Base-by-base conservation (phyloP, 805 yeast genomes). In the Wickerhamiella brachini region DNA sequence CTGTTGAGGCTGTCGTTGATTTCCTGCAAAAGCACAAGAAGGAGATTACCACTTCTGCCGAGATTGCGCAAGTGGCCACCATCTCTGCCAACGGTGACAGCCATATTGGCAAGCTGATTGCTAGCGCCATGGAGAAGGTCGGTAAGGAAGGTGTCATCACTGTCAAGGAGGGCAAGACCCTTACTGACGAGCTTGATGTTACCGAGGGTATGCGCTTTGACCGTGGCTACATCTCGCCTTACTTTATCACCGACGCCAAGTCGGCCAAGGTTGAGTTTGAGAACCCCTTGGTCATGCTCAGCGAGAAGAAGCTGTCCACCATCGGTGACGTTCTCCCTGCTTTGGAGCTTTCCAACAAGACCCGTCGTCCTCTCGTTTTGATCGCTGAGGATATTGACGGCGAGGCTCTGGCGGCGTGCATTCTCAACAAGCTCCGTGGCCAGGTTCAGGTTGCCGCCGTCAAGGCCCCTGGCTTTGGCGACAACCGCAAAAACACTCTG, bases 111-210 rank as follows among this genome's bases (percentile, higher is more conserved):
- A 73, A 77, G 66, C 74, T 93, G 60, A 77, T 90, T 66, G 95
- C 97, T 50, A 78, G 83, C 51, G 97, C 98, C 58, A 90, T 90
- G 94, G 97, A 88, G 72, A 89, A 89, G 70, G 98, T 90, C 54
- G 98, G 98, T 62, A 88, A 90, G 72, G 97, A 90, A 70, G 98
- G 98, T 76, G 97, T 90, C 57, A 89, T 90, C 69, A 90, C 97
- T 60, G 93, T 90, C 63, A 90, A 83, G 75, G 96, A 87, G 71
- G 97, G 97, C 62, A 89, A 87, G 77, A 93, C 97, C 61, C 75
- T 90, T 62, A 95, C 85, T 68, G 98, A 90, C 68, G 95, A 87
- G 70, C 79, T 90, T 62, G 97, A 89, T 72, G 94, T 90, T 55
- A 93, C 89, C 57, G 97, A 90, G 74, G 98, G 98, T 72, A 87